phyloP scores from a whole-genome alignment of 2,329 filamentous ascomycete species.

The Stachybotrys chlorohalonatus region DNA sequence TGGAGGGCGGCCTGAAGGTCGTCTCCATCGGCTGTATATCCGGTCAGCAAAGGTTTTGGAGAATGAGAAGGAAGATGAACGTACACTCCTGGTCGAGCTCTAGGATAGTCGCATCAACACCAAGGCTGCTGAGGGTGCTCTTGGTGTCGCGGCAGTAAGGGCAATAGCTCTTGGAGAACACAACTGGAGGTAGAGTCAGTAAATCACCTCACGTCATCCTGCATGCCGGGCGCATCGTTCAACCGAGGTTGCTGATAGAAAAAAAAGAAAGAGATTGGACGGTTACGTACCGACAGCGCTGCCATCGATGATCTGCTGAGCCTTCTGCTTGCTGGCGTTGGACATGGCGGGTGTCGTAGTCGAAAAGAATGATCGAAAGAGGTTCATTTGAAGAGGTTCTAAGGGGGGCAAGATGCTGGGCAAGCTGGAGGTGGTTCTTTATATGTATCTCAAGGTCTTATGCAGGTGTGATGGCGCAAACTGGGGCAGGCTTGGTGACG shows the following conservation, averaged over 20 bases:
- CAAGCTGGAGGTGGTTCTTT: background rate
- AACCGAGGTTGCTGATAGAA: background rate
- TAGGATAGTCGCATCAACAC: slow-evolving; percentile 64
- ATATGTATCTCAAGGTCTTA: background rate
- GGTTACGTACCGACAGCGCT: slow-evolving; percentile 65
- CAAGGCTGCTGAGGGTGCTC: slow-evolving; percentile 56
- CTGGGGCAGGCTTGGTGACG: background rate
- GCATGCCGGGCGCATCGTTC: background rate
- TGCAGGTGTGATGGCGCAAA: background rate
- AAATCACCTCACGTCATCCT: background rate
- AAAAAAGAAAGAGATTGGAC: background rate
- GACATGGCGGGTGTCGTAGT: slow-evolving; percentile 61
- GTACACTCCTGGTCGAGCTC: slow-evolving; percentile 64
- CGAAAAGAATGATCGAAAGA: slow-evolving; percentile 65
- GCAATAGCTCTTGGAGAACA: slow-evolving; percentile 97
- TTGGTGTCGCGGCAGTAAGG: slow-evolving; percentile 83
- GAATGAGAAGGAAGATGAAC: slow-evolving; percentile 17
- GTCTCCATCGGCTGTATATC: slow-evolving; percentile 62
- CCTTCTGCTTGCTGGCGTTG: slow-evolving; percentile 66
- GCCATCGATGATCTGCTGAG: slow-evolving; percentile 77
- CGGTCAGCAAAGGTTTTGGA: slow-evolving; percentile 43
- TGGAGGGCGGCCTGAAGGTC: slow-evolving; percentile 77
- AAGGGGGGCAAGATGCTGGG: background rate
- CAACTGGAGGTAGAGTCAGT: slow-evolving; percentile 41
- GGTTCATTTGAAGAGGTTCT: slow-evolving; percentile 39